phyloP scores from a whole-genome alignment of 768 basidiomycete genomes.

The Lenzites betulinus region DNA sequence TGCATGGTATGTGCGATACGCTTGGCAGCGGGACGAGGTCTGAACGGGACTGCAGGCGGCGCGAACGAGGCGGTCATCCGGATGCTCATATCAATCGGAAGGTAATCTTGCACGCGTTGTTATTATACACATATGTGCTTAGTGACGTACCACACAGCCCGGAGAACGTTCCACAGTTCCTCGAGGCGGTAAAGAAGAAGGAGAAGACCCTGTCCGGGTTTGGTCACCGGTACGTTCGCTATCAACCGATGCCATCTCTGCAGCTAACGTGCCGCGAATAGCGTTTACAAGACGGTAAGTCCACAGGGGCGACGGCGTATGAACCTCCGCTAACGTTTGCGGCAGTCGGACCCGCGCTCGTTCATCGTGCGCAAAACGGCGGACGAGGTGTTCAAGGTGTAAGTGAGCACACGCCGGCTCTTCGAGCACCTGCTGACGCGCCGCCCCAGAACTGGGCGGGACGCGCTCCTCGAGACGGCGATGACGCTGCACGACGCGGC shows the following conservation, averaged over 20 bases:
- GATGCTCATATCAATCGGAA: slow-evolving; percentile 88
- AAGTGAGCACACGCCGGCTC: slow-evolving; percentile 27
- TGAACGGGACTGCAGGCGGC: slow-evolving; percentile 51
- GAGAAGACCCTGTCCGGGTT: slow-evolving; percentile 91
- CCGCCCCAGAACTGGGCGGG: slow-evolving; percentile 69
- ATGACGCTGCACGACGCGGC: slow-evolving; percentile 88
- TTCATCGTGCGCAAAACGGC: slow-evolving; percentile 90
- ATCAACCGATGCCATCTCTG: not conserved
- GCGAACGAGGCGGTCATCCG: slow-evolving; percentile 95
- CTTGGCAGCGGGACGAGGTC: not conserved
- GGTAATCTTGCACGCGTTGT: slow-evolving; percentile 41
- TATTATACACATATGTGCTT: slow-evolving; percentile 6
- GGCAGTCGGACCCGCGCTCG: slow-evolving; percentile 85
- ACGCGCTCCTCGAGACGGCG: slow-evolving; percentile 84
- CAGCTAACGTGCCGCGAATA: slow-evolving; percentile 21
- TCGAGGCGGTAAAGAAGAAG: slow-evolving; percentile 84
- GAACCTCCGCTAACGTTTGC: not conserved
- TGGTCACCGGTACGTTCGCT: slow-evolving; percentile 66
- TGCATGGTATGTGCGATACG: slow-evolving; percentile 52
- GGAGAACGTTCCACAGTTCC: slow-evolving; percentile 80
- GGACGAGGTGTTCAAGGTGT: slow-evolving; percentile 91
- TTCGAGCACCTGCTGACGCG: not conserved
- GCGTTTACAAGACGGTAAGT: slow-evolving; percentile 74
- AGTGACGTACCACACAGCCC: slow-evolving; percentile 48
- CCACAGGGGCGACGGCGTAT: not conserved